phyloP scores from a whole-genome alignment of 331 rosid species.

The Telfairia occidentalis region DNA sequence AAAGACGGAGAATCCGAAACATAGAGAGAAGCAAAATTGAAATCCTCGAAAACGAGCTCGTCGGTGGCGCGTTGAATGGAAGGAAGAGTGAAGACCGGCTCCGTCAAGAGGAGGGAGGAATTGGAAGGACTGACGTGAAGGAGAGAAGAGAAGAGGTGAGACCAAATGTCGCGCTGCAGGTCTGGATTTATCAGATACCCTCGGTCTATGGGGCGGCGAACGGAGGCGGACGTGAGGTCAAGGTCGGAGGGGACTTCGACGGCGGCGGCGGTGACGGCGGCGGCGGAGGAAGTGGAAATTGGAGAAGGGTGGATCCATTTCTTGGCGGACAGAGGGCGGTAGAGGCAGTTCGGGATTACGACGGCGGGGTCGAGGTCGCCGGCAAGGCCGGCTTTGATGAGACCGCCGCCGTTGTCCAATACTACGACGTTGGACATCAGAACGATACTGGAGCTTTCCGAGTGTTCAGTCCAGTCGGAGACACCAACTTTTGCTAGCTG shows the following conservation, averaged over 20 bases:
- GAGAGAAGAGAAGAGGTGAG: constrained; percentile 58
- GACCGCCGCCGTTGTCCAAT: constrained; percentile 83
- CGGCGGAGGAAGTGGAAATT: constrained; percentile 5
- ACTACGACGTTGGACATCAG: constrained; percentile 39
- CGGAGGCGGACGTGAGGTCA: constrained; percentile 52
- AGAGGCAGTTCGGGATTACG: constrained; percentile 62
- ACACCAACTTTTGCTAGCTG: background rate
- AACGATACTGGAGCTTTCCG: background rate
- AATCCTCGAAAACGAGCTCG: constrained; percentile 85
- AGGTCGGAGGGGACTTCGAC: constrained; percentile 8
- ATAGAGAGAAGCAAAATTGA: constrained; percentile 46
- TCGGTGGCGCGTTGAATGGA: constrained; percentile 66
- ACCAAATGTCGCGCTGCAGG: constrained; percentile 71
- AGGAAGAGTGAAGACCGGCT: constrained; percentile 75
- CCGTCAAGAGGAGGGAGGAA: constrained; percentile 69
- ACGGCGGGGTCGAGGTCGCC: constrained; percentile 64
- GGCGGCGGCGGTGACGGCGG: background rate
- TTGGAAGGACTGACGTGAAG: constrained; percentile 49
- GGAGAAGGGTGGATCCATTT: constrained; percentile 68
- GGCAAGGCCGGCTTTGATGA: constrained; percentile 60
- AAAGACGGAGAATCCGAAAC: constrained; percentile 46
- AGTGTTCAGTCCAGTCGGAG: background rate
- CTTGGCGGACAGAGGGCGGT: constrained; percentile 50
- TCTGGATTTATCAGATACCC: constrained; percentile 78
- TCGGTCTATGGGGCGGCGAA: constrained; percentile 70